Evolutionary conservation across 2,329 filamentous ascomycete genomes (phyloP).

Genomic region (Xylaria polymorpha): DNA sequence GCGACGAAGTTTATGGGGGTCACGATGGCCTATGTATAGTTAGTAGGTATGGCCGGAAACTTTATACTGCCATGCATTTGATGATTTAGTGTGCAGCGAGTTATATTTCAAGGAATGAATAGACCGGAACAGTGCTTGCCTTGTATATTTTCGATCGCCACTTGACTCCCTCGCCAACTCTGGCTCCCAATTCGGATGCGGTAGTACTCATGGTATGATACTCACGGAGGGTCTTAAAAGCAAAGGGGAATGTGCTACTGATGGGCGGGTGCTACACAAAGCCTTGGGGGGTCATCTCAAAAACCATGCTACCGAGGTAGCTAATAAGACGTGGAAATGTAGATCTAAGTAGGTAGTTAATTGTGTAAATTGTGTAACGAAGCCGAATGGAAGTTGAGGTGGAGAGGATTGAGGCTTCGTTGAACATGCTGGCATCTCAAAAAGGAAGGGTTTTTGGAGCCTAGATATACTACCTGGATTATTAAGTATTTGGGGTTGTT

Average conservation of each 20-base stretch:
- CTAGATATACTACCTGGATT: too few species aligned
- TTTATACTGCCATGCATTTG: not conserved
- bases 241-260: not conserved
- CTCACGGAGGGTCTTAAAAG: conserved; percentile 1
- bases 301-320: not conserved
- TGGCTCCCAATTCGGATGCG: conserved; percentile 9
- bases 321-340: not conserved
- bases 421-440: not conserved
- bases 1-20: conserved; percentile 72
- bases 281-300: not conserved
- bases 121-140: conserved; percentile 34
- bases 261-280: conserved; percentile 4
- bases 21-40: conserved; percentile 59
- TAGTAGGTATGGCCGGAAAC: conserved; percentile 2
- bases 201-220: conserved; percentile 18
- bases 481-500: not conserved
- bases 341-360: not conserved
- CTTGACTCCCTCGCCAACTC: conserved; percentile 2
- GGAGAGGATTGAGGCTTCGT: not conserved
- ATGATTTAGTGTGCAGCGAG: not conserved
- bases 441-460: not conserved
- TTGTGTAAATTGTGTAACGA: not conserved
- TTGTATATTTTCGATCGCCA: conserved; percentile 43
- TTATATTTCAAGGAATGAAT: not conserved
- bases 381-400: not conserved